phyloP scores from a whole-genome alignment of 495 filamentous ascomycete species.

The Penicillium canescens region DNA sequence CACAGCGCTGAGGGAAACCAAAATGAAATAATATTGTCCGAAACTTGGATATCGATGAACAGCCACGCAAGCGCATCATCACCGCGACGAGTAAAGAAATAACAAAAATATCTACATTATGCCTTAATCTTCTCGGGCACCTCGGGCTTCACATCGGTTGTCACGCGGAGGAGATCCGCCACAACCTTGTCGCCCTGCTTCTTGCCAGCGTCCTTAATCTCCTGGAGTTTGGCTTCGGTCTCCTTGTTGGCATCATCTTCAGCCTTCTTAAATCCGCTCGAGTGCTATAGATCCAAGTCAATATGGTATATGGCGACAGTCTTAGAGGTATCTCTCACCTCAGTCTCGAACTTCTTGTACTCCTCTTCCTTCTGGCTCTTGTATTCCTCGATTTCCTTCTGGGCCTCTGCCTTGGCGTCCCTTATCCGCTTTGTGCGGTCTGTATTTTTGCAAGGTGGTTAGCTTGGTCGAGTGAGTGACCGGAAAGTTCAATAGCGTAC shows the following conservation, averaged over 20 bases:
- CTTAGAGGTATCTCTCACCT: conserved; percentile 55
- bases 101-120: conserved; percentile 28
- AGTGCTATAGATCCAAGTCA: conserved; percentile 56
- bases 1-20: conserved; percentile 3
- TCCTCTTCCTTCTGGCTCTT: conserved; percentile 86
- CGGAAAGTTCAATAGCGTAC: conserved; percentile 42
- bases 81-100: conserved; percentile 19
- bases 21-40: conserved; percentile 23
- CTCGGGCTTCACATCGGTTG: conserved; percentile 75
- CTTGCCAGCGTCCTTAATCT: conserved; percentile 77
- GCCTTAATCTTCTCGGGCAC: conserved; percentile 57
- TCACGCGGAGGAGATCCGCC: conserved; percentile 73
- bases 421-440: conserved; percentile 97
- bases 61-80: conserved; percentile 25
- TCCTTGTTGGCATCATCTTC: conserved; percentile 84
- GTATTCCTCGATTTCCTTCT: conserved; percentile 98
- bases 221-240: conserved; percentile 74
- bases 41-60: conserved; percentile 31
- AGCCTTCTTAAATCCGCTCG: conserved; percentile 81
- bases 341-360: conserved; percentile 90
- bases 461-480: conserved; percentile 11
- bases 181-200: conserved; percentile 79
- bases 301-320: background rate
- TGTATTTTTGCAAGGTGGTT: conserved; percentile 45
- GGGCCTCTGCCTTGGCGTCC: conserved; percentile 90